A percentile compares a stretch with the other conserved stretches of the same genome.
Conservation (phyloP, 352 stramenopile genomes). For the Pythium brassicae region DNA sequence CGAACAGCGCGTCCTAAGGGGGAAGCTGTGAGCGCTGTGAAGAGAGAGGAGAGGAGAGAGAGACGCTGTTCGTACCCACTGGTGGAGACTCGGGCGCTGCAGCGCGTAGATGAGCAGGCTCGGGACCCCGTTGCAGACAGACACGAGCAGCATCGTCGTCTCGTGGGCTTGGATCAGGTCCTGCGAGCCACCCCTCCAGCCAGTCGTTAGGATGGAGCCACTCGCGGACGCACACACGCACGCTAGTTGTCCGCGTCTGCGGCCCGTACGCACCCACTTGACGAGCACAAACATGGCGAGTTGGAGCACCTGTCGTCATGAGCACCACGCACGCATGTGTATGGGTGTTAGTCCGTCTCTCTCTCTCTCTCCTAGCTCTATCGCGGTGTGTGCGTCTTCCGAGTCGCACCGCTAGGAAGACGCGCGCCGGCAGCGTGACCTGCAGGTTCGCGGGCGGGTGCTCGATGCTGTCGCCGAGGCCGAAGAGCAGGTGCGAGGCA, state of each 20-base stretch:
- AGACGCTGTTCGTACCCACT: conserved; percentile 53
- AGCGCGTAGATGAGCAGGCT: conserved; percentile 66
- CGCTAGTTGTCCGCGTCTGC: not conserved
- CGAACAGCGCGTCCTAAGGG: conserved; percentile 67
- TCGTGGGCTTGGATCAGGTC: conserved; percentile 64
- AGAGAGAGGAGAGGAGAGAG: not conserved
- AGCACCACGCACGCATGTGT: no score
- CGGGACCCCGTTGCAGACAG: conserved; percentile 63
- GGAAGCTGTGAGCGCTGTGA: not conserved
- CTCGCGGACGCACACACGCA: no score
- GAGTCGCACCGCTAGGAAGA: conserved; percentile 47
- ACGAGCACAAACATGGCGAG: conserved; percentile 73
- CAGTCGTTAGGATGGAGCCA: no score
- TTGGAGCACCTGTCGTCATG: conserved; percentile 48
- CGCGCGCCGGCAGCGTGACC: conserved; percentile 61
- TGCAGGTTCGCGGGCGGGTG: conserved; percentile 61
- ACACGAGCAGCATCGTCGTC: conserved; percentile 69
- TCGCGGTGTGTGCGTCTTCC: no score
- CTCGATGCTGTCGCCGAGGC: conserved; percentile 64
- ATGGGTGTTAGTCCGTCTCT: no score
- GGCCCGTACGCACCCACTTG: conserved; percentile 34
- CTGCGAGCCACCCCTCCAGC: no score
- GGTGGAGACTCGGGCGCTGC: conserved; percentile 64
- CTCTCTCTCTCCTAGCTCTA: no score
- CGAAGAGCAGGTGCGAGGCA: conserved; percentile 71